Percentiles rank a stretch among this genome's conserved stretches.
Evolutionary conservation across 805 yeast genomes (phyloP).

Genomic region (Candida sanyiensis): DNA sequence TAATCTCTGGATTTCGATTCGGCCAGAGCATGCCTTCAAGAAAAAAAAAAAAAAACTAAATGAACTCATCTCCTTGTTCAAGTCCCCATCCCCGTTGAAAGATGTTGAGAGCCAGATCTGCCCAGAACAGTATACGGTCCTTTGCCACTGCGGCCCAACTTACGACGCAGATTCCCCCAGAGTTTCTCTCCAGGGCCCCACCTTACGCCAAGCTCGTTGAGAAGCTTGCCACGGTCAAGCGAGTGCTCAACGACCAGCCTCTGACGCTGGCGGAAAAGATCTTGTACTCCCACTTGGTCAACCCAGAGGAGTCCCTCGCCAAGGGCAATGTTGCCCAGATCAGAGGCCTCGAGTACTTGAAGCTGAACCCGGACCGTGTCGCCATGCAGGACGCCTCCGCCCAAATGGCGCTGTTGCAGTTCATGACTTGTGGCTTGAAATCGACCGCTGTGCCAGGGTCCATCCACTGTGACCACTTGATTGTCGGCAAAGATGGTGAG

Average conservation of each 20-base stretch:
- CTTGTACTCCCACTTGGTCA: constrained; percentile 83
- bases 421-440: constrained; percentile 93
- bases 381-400: constrained; percentile 99
- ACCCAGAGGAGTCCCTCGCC: constrained; percentile 78
- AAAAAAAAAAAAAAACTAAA: neutral
- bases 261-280: constrained; percentile 93
- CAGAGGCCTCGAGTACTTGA: constrained; percentile 87
- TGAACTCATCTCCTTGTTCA: neutral
- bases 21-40: neutral
- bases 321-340: constrained; percentile 45
- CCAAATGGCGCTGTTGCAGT: constrained; percentile 97
- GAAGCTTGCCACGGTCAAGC: constrained; percentile 58
- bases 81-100: neutral
- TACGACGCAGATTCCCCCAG: constrained; percentile 40
- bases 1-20: constrained; percentile 2
- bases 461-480: constrained; percentile 96
- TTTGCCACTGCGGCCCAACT: constrained; percentile 21
- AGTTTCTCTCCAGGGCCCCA: constrained; percentile 68
- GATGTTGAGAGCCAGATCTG: constrained; percentile 3
- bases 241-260: constrained; percentile 63
- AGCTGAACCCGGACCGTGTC: constrained; percentile 93
- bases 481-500: constrained; percentile 95
- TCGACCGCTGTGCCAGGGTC: constrained; percentile 89
- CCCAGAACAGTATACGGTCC: constrained; percentile 14
- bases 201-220: constrained; percentile 74